These are phyloP conservation scores for Rhodotorula toruloides DNA, from an alignment of 768 basidiomycete genomes.

Conservation along the genomic window DNA sequence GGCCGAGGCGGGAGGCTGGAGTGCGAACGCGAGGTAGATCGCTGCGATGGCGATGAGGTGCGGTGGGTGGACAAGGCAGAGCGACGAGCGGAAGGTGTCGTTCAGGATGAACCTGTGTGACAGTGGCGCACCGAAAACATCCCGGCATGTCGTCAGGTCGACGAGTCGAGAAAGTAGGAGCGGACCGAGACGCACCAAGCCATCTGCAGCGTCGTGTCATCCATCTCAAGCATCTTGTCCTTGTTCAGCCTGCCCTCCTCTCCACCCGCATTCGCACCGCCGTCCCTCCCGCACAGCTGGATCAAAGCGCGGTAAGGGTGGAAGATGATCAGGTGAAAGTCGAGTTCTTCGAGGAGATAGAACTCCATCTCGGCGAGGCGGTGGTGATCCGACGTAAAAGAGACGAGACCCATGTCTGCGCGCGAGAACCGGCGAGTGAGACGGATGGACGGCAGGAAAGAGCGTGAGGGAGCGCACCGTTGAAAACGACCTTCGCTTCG, in stretches of 20 bases:
- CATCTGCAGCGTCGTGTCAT: constrained; percentile 72
- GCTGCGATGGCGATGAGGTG: constrained; percentile 89
- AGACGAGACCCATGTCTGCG: constrained; percentile 62
- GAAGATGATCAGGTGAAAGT: constrained; percentile 87
- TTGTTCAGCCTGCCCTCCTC: constrained; percentile 54
- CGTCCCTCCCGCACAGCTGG: constrained; percentile 46
- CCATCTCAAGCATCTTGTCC: constrained; percentile 65
- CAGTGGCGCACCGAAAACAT: background rate
- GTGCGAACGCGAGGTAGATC: constrained; percentile 77
- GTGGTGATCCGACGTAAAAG: constrained; percentile 78
- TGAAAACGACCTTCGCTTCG: constrained; percentile 73
- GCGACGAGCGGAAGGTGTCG: constrained; percentile 86
- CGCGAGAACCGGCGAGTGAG: constrained; percentile 43
- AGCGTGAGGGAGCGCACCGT: constrained; percentile 48
- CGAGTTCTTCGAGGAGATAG: constrained; percentile 86
- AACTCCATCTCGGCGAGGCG: constrained; percentile 95
- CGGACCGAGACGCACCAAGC: constrained; percentile 63
- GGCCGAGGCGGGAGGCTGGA: constrained; percentile 53
- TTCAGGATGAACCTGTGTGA: constrained; percentile 82
- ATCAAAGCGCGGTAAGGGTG: constrained; percentile 90
- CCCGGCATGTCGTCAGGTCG: background rate
- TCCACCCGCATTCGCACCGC: constrained; percentile 29
- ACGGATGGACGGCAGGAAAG: background rate
- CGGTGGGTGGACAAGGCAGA: constrained; percentile 91
- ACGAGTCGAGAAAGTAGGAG: background rate